Conservation (phyloP, 495 filamentous ascomycete species). For the Podospora tetraspora region DNA sequence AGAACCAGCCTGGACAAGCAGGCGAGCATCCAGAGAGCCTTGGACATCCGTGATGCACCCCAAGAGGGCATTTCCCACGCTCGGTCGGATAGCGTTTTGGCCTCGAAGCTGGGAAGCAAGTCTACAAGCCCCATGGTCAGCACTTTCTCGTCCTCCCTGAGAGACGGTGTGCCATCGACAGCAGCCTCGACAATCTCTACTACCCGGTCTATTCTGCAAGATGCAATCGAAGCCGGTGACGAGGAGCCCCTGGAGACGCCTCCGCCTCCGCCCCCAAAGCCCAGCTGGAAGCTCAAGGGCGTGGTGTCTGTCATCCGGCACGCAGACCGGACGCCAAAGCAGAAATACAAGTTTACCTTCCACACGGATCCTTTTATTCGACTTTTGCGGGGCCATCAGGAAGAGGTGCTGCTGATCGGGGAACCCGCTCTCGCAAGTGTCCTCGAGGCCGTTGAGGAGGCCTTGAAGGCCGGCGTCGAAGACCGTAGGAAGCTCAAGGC, state of each 20-base stretch:
- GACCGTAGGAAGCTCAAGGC: slow-evolving; percentile 80
- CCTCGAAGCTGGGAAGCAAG: slow-evolving; percentile 30
- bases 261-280: slow-evolving; percentile 83
- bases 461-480: slow-evolving; percentile 71
- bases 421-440: slow-evolving; percentile 88
- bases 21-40: slow-evolving; percentile 9
- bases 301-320: slow-evolving; percentile 95
- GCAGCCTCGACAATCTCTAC: slow-evolving; percentile 40
- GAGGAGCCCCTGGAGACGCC: slow-evolving; percentile 36
- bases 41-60: slow-evolving; percentile 12
- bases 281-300: slow-evolving; percentile 97
- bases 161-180: slow-evolving; percentile 37
- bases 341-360: slow-evolving; percentile 99
- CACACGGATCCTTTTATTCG: slow-evolving; percentile 95
- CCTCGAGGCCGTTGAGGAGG: slow-evolving; percentile 71
- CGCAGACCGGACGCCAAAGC: slow-evolving; percentile 94
- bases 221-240: slow-evolving; percentile 1
- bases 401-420: slow-evolving; percentile 91
- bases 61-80: slow-evolving; percentile 5
- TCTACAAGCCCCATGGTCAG: slow-evolving; percentile 32
- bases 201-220: slow-evolving; percentile 34
- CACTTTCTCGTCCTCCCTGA: slow-evolving; percentile 29
- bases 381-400: slow-evolving; percentile 85
- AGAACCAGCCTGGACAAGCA: slow-evolving; percentile 34
- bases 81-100: slow-evolving; percentile 13